Percentiles rank a stretch among this genome's conserved stretches.
phyloP scores from a whole-genome alignment of 176 grass and related monocot genomes.

The Oryza rufipogon region DNA sequence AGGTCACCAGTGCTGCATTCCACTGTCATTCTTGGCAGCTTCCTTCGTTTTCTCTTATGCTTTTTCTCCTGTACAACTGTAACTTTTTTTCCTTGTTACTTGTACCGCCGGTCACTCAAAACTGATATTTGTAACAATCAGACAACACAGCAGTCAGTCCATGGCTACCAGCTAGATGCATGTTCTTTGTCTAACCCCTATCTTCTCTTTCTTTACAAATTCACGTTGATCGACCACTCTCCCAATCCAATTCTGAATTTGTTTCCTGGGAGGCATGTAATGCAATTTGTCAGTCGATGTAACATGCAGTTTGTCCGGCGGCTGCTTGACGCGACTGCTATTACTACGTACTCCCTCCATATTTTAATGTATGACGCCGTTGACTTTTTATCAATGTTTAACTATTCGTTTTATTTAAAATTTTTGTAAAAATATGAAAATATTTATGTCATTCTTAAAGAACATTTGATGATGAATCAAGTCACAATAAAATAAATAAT shows the following conservation, averaged over 20 bases:
- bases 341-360: too few relatives aligned
- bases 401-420: too few relatives aligned
- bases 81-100: neutral
- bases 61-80: neutral
- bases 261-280: neutral
- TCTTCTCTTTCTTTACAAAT: neutral
- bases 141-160: slow-evolving; percentile 3
- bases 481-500: too few relatives aligned
- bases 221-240: neutral
- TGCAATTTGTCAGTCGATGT: neutral
- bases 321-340: neutral
- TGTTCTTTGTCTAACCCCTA: neutral
- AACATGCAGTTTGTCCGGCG: neutral
- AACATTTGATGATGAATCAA: too few relatives aligned
- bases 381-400: too few relatives aligned
- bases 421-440: too few relatives aligned
- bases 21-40: neutral
- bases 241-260: neutral
- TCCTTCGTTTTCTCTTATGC: neutral
- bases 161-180: neutral
- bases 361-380: too few relatives aligned
- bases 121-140: neutral
- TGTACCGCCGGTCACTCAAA: neutral
- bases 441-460: too few relatives aligned
- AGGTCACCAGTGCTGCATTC: neutral